Conservation (phyloP, 2,329 filamentous ascomycete genomes). For the Colletotrichum higginsianum region DNA sequence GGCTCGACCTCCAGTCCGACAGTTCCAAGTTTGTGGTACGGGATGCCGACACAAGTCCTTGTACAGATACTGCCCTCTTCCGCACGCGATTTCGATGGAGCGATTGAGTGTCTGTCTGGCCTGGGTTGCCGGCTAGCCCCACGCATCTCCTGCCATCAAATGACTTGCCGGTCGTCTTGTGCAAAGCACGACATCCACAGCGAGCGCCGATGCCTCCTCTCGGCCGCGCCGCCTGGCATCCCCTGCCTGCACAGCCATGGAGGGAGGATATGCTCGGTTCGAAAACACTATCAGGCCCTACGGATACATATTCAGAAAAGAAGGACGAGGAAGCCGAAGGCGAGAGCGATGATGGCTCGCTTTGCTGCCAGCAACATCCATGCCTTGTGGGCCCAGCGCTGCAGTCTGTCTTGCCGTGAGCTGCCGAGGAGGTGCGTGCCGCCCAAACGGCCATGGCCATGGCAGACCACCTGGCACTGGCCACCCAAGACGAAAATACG, state of each 20-base stretch:
- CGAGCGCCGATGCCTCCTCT: not conserved
- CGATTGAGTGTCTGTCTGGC: not conserved
- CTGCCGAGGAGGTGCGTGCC: slow-evolving; percentile 9
- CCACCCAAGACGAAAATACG: slow-evolving; percentile 14
- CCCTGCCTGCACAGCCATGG: not conserved
- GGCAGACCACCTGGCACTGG: not conserved
- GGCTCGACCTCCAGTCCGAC: slow-evolving; percentile 15
- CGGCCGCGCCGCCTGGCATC: not conserved
- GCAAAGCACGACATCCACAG: slow-evolving; percentile 18
- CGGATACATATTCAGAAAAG: not conserved
- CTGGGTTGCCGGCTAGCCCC: slow-evolving; percentile 7
- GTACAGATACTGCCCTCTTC: not conserved
- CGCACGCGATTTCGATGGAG: slow-evolving; percentile 22
- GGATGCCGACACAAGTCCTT: not conserved
- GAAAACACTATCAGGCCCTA: not conserved
- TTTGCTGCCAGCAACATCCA: not conserved
- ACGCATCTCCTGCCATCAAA: slow-evolving; percentile 14
- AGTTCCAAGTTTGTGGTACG: not conserved
- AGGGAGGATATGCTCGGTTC: not conserved
- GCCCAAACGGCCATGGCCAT: slow-evolving; percentile 26
- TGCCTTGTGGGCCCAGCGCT: not conserved
- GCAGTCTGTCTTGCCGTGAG: not conserved
- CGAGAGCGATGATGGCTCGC: slow-evolving; percentile 5
- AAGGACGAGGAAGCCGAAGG: not conserved
- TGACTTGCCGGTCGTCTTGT: slow-evolving; percentile 22